phyloP scores from a whole-genome alignment of 1,284 basidiomycete genomes.

The Gomphus sp. region DNA sequence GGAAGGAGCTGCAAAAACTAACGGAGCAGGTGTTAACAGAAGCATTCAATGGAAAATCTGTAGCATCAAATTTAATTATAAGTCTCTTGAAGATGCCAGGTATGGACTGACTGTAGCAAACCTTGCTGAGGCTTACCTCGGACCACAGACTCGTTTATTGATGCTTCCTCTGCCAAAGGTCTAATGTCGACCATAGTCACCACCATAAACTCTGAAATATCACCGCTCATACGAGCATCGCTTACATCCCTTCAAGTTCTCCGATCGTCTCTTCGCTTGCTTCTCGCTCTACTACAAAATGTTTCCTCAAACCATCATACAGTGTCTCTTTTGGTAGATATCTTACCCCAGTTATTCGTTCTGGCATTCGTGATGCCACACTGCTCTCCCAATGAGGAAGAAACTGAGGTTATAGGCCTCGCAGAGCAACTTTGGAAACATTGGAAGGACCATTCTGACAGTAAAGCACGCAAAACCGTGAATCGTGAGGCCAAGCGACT shows the following conservation, averaged over 20 bases:
- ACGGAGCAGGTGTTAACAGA: neutral
- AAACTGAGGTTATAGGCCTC: constrained; percentile 6
- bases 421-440: constrained; percentile 20
- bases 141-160: constrained; percentile 4
- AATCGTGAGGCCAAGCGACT: constrained; percentile 29
- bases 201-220: neutral
- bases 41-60: constrained; percentile 1
- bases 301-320: neutral
- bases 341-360: constrained; percentile 27
- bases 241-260: neutral
- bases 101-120: neutral
- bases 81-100: neutral
- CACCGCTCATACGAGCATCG: neutral
- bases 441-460: constrained; percentile 8
- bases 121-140: neutral
- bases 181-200: constrained; percentile 1
- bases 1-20: neutral
- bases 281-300: neutral
- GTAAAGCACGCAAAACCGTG: constrained; percentile 12
- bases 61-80: neutral
- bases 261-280: neutral
- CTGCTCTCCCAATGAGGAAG: constrained; percentile 29
- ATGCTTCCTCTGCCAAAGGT: neutral
- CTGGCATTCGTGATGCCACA: constrained; percentile 38
- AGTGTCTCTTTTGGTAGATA: neutral